phyloP scores from a whole-genome alignment of 495 filamentous ascomycete species.

The Talaromyces adpressus region DNA sequence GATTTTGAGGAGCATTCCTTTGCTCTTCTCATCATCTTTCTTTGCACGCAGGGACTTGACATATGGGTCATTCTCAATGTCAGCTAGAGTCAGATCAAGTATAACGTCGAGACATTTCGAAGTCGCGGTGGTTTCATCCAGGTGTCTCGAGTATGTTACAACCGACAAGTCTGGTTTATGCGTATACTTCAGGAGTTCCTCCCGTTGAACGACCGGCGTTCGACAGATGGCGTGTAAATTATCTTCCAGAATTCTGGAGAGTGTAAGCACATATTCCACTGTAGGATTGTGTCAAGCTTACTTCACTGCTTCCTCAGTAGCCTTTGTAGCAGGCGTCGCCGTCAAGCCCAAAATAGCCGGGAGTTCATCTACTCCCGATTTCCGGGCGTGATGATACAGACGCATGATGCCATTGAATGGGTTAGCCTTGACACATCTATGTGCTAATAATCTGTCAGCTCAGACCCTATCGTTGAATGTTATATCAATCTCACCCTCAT shows the following conservation, averaged over 20 bases:
- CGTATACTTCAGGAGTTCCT: constrained; percentile 61
- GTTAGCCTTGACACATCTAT: constrained; percentile 58
- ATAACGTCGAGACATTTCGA: constrained; percentile 21
- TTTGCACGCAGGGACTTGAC: constrained; percentile 43
- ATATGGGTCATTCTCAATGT: constrained; percentile 66
- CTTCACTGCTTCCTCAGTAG: constrained; percentile 5
- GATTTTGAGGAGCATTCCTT: constrained; percentile 35
- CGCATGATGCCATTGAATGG: constrained; percentile 74
- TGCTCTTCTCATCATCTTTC: constrained; percentile 23
- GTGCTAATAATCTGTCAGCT: constrained; percentile 25
- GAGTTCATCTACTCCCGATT: constrained; percentile 26
- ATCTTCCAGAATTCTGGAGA: constrained; percentile 54
- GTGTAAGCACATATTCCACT: neutral
- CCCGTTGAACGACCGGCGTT: constrained; percentile 63
- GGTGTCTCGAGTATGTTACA: neutral
- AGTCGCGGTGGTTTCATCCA: constrained; percentile 7
- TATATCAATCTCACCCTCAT: constrained; percentile 61
- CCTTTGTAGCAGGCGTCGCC: constrained; percentile 67
- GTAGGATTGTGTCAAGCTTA: constrained; percentile 13
- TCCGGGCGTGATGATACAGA: constrained; percentile 55
- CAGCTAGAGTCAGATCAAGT: constrained; percentile 23
- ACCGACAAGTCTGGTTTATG: constrained; percentile 46
- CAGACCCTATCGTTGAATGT: no score
- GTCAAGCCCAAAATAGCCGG: constrained; percentile 79
- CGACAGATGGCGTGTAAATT: constrained; percentile 69